Base-by-base conservation (phyloP, 345 rosid genomes). In the Populus simonii region DNA sequence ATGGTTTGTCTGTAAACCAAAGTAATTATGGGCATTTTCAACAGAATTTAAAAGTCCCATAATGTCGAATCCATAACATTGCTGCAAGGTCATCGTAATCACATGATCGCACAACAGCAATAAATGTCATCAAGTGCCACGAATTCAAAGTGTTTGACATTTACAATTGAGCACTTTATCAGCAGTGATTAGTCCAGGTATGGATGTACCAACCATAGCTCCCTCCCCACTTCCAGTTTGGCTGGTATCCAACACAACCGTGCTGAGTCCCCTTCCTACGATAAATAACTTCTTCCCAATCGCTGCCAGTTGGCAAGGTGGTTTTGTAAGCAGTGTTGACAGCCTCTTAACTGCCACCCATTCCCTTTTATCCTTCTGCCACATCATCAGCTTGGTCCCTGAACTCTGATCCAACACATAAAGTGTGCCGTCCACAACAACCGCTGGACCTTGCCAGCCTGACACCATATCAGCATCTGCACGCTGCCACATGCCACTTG, bases 371-470 rank as follows among this genome's bases (percentile, higher is more conserved):
- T 88, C 85, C 82, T 88, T 89, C 77, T 51, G 76, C 97, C 97
- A 94, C 88, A 81, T 87, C 83, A 88, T 87, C 77, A 94, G 79
- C 87, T 83, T 89, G 7, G 92, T 86, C 72, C 98, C 98, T 25
- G 85, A 89, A 83, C 90, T 89, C 79, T 89, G 89, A 83, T 92
- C 95, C 84, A 94, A 78, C 66, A 94, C 94, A 70, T 89, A 94
- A 23, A 94, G 92, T 29, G 82, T 82, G 22, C 78, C 93, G 59
- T 85, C 91, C 27, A 89, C 88, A 36, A 87, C 89, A 41, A 90
- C 93, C 11, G 97, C 95, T 13, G 94, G 95, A 80, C 97, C 98
- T 35, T 66, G 83, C 97, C 95, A 94, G 70, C 98, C 98, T 20
- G 88, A 87, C 2, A 88, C 90, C 72, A 94, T 79, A 74, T 85